These are phyloP conservation scores for Shiraia sp. DNA, from an alignment of 2,329 filamentous ascomycete genomes.

Conservation along the genomic window DNA sequence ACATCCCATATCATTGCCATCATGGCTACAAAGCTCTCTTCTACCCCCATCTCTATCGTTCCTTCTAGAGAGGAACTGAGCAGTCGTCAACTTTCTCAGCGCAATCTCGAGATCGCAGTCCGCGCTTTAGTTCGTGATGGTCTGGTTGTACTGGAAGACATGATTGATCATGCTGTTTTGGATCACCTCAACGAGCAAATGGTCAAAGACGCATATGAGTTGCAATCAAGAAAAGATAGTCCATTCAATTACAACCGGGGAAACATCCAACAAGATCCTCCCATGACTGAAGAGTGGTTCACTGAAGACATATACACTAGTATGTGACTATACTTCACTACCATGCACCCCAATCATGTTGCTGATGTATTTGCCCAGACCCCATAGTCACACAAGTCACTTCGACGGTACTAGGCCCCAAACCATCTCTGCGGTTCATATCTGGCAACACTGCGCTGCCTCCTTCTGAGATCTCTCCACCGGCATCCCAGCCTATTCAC, in stretches of 20 bases:
- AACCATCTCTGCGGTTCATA: constrained; percentile 35
- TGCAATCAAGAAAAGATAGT: constrained; percentile 58
- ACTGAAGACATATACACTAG: constrained; percentile 56
- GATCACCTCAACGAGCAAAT: constrained; percentile 63
- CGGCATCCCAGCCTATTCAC: constrained; percentile 39
- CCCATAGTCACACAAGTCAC: constrained; percentile 61
- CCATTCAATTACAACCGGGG: constrained; percentile 66
- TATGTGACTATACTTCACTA: constrained; percentile 32
- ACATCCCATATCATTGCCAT: neutral
- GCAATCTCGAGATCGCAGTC: constrained; percentile 57
- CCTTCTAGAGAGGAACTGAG: constrained; percentile 51
- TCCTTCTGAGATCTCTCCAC: constrained; percentile 45
- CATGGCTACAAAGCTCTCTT: constrained; percentile 23
- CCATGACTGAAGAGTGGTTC: constrained; percentile 50
- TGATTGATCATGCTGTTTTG: constrained; percentile 52
- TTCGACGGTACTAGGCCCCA: constrained; percentile 47
- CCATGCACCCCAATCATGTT: neutral
- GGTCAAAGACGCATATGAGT: constrained; percentile 58
- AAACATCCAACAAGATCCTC: constrained; percentile 65
- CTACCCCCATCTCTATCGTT: constrained; percentile 38
- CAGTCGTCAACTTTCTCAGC: constrained; percentile 44
- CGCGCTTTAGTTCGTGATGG: constrained; percentile 37
- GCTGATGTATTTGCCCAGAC: constrained; percentile 43
- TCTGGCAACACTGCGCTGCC: constrained; percentile 49
- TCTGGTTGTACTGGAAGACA: constrained; percentile 38